phyloP scores from a whole-genome alignment of 306 rosid genomes.

The Rubus idaeus region DNA sequence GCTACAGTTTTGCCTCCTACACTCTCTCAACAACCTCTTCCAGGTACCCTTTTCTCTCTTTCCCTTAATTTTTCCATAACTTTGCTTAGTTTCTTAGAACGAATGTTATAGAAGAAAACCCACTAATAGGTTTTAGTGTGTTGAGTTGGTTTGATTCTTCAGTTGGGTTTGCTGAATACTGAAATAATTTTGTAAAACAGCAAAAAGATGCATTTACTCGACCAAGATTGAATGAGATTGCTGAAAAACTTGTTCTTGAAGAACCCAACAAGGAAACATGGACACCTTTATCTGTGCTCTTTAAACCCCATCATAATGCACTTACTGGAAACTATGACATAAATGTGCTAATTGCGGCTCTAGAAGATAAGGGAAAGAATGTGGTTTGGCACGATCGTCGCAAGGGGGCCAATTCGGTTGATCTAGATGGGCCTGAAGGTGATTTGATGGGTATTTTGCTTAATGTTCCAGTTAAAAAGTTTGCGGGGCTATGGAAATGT shows the following conservation, averaged over 20 bases:
- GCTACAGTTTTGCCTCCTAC: constrained; percentile 83
- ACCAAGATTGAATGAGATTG: constrained; percentile 59
- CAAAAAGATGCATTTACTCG: constrained; percentile 63
- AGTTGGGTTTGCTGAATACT: background rate
- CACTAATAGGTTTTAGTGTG: background rate
- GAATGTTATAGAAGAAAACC: background rate
- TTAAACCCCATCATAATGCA: constrained; percentile 79
- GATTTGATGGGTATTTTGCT: constrained; percentile 82
- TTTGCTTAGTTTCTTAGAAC: constrained; percentile 13
- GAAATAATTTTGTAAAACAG: constrained; percentile 39
- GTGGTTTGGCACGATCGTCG: constrained; percentile 79
- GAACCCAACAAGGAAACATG: constrained; percentile 55
- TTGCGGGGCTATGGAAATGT: constrained; percentile 75
- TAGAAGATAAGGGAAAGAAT: constrained; percentile 72
- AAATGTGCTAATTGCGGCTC: constrained; percentile 77
- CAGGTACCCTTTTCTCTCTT: constrained; percentile 51
- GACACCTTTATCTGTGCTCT: constrained; percentile 59
- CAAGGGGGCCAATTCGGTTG: constrained; percentile 60
- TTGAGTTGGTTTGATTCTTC: background rate
- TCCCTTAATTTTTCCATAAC: background rate
- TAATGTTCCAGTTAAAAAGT: constrained; percentile 59
- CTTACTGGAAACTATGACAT: constrained; percentile 89
- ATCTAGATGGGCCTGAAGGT: constrained; percentile 59
- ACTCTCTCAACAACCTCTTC: constrained; percentile 82
- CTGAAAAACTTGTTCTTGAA: constrained; percentile 57